Evolutionary conservation across 169 alveolate species (phyloP), one percentile per base, ranked within the genome.

Genomic region (Plasmodium berghei): DNA sequence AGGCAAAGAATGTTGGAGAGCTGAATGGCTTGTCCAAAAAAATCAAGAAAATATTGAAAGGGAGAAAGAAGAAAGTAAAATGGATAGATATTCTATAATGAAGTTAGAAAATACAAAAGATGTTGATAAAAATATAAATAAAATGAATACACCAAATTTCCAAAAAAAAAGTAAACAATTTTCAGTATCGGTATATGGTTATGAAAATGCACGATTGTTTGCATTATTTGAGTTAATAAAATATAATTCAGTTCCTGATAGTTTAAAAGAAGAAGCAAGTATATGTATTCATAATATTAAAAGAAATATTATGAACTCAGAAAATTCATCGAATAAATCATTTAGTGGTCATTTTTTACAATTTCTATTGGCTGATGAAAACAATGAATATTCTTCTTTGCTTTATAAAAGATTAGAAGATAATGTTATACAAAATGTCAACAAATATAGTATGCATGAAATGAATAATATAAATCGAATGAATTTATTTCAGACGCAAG

Each of bases 1-100:
- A 24, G 89, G 89, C 12, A 77, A 77, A 24, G 89, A 77, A 69
- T 77, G 89, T 70, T 77, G 89, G 89, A 77, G 89, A 58, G 89
- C 89, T 9, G 89, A 77, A 77, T 77, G 89, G 89, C 54, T 64
- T 26, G 71, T 64, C 9, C 70, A 56, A 40, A 54, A 56, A 61
- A 40, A 40, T 28, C 16, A 22, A 9, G 69, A 46, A 52, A 45
- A 69, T 69, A 16, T 10, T 28, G 40, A 26, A 5, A 28, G 12
- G 9, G 40, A 18, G 0, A 26, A 14, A 28, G 28, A 64, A 10
- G 24, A 64, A 34, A 28, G 26, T 0, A 26, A 24, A 20, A 9
- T 64, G 12, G 54, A 34, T 10, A 28, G n/a, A 16, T 16, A 64
- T 34, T 18, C 49, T 20, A 34, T 34, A 34, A 34, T 34, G 42